Conservation (phyloP, 345 rosid genomes). For the Rhizophora apiculata region DNA sequence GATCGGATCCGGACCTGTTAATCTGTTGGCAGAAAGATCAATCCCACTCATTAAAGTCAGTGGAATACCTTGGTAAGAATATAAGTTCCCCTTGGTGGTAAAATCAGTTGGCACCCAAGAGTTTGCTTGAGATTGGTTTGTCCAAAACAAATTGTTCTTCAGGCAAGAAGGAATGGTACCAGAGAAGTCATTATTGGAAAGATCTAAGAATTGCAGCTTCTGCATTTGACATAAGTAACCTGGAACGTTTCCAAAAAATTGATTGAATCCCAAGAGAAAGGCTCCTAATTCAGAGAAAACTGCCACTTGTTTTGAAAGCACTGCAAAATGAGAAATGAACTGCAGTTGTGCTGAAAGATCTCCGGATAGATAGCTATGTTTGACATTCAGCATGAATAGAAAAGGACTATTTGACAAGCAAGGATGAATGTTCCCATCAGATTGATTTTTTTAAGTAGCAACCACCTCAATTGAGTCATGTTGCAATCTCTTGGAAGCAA, state of each 20-base stretch:
- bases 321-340: neutral
- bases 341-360: neutral
- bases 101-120: slow-evolving; percentile 24
- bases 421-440: slow-evolving; percentile 6
- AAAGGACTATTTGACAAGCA: slow-evolving; percentile 13
- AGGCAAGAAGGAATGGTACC: slow-evolving; percentile 21
- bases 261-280: slow-evolving; percentile 12
- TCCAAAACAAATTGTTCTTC: slow-evolving; percentile 7
- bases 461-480: slow-evolving; percentile 11
- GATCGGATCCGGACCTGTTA: slow-evolving; percentile 7
- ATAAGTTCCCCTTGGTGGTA: slow-evolving; percentile 20
- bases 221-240: slow-evolving; percentile 14
- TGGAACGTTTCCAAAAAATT: slow-evolving; percentile 8
- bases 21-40: slow-evolving; percentile 17
- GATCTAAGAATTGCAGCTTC: slow-evolving; percentile 21
- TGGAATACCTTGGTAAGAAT: slow-evolving; percentile 17
- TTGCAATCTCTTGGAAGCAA: slow-evolving; percentile 12
- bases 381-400: slow-evolving; percentile 10
- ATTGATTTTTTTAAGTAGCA: slow-evolving; percentile 17
- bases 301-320: neutral
- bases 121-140: slow-evolving; percentile 6
- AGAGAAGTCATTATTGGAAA: slow-evolving; percentile 16
- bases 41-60: slow-evolving; percentile 24
- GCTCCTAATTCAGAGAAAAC: slow-evolving; percentile 15
- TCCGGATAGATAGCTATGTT: slow-evolving; percentile 12